Evolutionary conservation across 1,139 yeast genomes (phyloP).

Genomic region (Kurtzmaniella quercitrusa): DNA sequence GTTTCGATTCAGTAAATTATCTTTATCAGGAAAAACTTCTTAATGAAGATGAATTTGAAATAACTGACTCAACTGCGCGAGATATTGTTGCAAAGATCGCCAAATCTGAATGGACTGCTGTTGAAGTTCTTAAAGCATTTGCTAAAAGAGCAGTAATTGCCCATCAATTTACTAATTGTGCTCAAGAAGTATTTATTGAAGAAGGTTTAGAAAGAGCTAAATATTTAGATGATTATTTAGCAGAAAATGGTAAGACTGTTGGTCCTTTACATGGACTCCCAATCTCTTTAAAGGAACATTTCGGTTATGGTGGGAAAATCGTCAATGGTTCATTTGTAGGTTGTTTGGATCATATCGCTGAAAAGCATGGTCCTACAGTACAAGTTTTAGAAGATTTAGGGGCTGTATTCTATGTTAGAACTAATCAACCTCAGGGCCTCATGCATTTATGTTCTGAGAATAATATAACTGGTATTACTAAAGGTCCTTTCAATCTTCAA

Average conservation of each 20-base stretch:
- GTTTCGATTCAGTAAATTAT: conserved; percentile 14
- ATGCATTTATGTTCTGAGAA: conserved; percentile 54
- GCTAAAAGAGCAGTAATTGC: conserved; percentile 45
- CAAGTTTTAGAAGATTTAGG: conserved; percentile 13
- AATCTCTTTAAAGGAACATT: conserved; percentile 20
- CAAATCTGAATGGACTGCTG: conserved; percentile 31
- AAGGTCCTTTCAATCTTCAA: conserved; percentile 50
- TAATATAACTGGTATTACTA: conserved; percentile 47
- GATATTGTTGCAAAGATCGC: conserved; percentile 11
- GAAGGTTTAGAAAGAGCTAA: conserved; percentile 35
- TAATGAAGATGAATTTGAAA: conserved; percentile 22
- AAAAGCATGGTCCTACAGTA: conserved; percentile 9
- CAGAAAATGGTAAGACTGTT: conserved; percentile 11
- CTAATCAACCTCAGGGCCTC: conserved; percentile 53
- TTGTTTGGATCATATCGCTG: conserved; percentile 11
- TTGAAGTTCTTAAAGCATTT: conserved; percentile 46
- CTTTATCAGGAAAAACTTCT: conserved; percentile 27
- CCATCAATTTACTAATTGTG: conserved; percentile 35
- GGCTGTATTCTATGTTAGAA: conserved; percentile 30
- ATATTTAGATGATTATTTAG: conserved; percentile 20
- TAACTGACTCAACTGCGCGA: conserved; percentile 8
- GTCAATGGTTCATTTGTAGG: conserved; percentile 21
- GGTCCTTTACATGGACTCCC: conserved; percentile 21
- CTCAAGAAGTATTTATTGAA: conserved; percentile 28
- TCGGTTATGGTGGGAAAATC: conserved; percentile 13